Percentiles rank a stretch among this genome's conserved stretches.
phyloP scores from a whole-genome alignment of 2,329 filamentous ascomycete genomes.

The Aspergillus sojae region DNA sequence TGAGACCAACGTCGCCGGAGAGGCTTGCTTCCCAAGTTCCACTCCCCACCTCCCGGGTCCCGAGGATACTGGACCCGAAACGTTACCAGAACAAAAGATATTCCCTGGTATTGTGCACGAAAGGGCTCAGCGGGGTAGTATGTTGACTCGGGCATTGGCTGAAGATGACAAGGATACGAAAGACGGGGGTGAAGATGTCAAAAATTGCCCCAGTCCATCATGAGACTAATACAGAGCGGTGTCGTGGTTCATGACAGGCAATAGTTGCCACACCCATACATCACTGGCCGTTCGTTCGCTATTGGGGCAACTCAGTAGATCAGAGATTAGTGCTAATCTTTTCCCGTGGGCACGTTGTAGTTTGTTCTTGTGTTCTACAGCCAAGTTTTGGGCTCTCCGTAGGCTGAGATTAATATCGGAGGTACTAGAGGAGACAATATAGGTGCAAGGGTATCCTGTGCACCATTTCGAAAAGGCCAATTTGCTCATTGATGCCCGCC shows the following conservation, averaged over 20 bases:
- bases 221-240: not conserved
- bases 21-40: not conserved
- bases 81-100: slow-evolving; percentile 40
- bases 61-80: slow-evolving; percentile 16
- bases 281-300: not conserved
- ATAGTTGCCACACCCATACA: not conserved
- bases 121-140: slow-evolving; percentile 33
- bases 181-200: not conserved
- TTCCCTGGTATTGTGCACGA: slow-evolving; percentile 49
- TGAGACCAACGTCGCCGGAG: not conserved
- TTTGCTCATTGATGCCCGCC: not conserved
- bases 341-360: not conserved
- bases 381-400: not conserved
- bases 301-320: not conserved
- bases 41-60: not conserved
- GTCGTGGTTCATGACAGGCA: not conserved
- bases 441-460: not conserved
- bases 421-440: not conserved
- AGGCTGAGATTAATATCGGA: not conserved
- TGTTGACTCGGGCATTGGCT: slow-evolving; percentile 8
- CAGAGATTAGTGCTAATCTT: not conserved
- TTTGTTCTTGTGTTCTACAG: not conserved
- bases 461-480: not conserved
- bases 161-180: slow-evolving; percentile 7
- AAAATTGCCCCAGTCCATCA: not conserved